phyloP scores from a whole-genome alignment of 1,284 basidiomycete genomes.

The Porogramme epimiltina region DNA sequence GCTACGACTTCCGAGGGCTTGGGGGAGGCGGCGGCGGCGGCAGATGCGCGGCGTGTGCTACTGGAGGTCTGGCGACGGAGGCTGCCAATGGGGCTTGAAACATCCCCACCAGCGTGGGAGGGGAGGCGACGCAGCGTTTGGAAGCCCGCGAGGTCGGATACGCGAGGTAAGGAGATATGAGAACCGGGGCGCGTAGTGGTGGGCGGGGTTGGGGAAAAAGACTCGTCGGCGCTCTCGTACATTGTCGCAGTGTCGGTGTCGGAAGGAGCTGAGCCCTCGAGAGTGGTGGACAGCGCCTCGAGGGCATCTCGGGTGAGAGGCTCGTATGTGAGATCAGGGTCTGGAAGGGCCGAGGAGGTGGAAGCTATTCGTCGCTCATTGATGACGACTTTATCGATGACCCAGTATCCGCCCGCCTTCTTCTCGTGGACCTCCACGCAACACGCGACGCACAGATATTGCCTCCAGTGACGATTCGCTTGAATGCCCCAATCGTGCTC shows the following conservation, averaged over 20 bases:
- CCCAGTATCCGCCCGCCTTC: constrained; percentile 18
- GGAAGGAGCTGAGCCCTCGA: neutral
- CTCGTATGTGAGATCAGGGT: too few species aligned
- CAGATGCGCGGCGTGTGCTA: neutral
- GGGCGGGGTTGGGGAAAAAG: neutral
- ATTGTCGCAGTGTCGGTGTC: too few species aligned
- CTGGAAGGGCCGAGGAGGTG: neutral
- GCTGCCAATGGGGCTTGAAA: constrained; percentile 7
- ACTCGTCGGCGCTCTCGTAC: constrained; percentile 10
- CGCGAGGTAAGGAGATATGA: constrained; percentile 15
- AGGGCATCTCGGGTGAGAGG: too few species aligned
- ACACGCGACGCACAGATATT: constrained; percentile 15
- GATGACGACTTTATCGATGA: neutral
- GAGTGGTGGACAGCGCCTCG: neutral
- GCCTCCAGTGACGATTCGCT: constrained; percentile 8
- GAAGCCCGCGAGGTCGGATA: neutral
- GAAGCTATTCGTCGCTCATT: neutral
- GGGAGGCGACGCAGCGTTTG: constrained; percentile 8
- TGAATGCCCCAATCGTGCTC: constrained; percentile 12
- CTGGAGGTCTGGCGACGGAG: constrained; percentile 3
- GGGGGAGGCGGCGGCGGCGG: neutral
- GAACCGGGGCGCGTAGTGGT: neutral
- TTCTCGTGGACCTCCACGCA: constrained; percentile 15
- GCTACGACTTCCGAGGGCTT: neutral
- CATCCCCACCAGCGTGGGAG: constrained; percentile 4